A percentile compares a stretch with the other conserved stretches of the same genome.
Conservation (phyloP, 345 rosid species). For the Tarenaya hassleriana region DNA sequence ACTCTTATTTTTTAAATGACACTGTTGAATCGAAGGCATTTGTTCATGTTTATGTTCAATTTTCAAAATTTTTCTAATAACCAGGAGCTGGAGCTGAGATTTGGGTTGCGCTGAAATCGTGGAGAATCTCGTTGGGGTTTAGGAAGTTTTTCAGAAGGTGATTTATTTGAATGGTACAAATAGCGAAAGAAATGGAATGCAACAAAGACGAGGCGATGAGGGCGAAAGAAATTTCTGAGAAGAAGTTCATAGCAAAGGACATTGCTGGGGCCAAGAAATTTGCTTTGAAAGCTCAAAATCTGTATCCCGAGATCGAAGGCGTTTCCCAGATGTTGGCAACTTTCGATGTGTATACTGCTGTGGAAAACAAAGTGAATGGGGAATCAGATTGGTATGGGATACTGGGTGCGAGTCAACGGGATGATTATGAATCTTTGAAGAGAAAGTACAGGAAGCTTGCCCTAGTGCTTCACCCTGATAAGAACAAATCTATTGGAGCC, state of each 20-base stretch:
- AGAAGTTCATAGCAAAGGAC: conserved; percentile 46
- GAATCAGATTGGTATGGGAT: conserved; percentile 55
- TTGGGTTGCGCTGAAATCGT: not conserved
- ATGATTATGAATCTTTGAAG: conserved; percentile 49
- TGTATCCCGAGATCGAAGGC: conserved; percentile 54
- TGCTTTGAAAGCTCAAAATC: conserved; percentile 59
- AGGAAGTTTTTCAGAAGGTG: not conserved
- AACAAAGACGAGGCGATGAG: conserved; percentile 59
- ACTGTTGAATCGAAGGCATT: too few relatives aligned
- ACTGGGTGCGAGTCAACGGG: conserved; percentile 43
- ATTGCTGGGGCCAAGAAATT: conserved; percentile 52
- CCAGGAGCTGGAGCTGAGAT: not conserved
- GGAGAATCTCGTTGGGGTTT: not conserved
- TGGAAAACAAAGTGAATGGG: conserved; percentile 38
- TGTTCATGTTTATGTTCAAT: too few relatives aligned
- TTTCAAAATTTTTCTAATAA: not conserved
- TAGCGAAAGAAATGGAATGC: conserved; percentile 45
- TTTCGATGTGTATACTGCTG: conserved; percentile 43
- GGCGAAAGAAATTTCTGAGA: conserved; percentile 67
- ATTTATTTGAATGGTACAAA: conserved; percentile 16
- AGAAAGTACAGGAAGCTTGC: conserved; percentile 62
- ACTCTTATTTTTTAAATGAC: too few relatives aligned
- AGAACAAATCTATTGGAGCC: conserved; percentile 53
- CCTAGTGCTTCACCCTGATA: conserved; percentile 62
- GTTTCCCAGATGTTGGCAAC: conserved; percentile 50